Conservation (phyloP, 306 rosid genomes). For the Leucaena leucocephala region DNA sequence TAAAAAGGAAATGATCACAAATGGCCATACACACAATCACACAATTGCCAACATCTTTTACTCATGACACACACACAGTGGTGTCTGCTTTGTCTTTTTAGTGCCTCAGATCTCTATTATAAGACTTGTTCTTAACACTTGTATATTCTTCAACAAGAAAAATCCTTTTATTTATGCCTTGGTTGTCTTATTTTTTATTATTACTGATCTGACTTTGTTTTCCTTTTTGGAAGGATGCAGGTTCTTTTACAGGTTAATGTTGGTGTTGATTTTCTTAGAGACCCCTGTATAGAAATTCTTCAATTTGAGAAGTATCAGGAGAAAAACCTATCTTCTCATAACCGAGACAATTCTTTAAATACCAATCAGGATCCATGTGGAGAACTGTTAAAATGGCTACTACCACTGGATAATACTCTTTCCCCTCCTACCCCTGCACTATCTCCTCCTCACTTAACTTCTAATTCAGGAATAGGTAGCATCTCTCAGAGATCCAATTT, state of each 20-base stretch:
- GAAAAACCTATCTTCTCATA: constrained; percentile 56
- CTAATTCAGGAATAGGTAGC: constrained; percentile 58
- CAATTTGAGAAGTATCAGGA: constrained; percentile 85
- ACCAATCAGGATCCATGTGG: constrained; percentile 70
- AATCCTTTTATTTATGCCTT: constrained; percentile 31
- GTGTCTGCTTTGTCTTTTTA: constrained; percentile 20
- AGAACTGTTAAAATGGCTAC: constrained; percentile 89
- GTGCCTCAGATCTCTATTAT: constrained; percentile 17
- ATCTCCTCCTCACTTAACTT: constrained; percentile 59
- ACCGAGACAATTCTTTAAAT: constrained; percentile 47
- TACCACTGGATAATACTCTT: constrained; percentile 80
- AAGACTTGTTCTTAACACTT: not conserved
- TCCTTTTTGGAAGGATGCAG: constrained; percentile 96
- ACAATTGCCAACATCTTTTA: too few species aligned
- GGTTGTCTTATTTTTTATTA: constrained; percentile 37
- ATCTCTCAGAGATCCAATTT: constrained; percentile 58
- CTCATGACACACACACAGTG: not conserved
- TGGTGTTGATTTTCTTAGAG: constrained; percentile 74
- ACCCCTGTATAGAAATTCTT: constrained; percentile 93
- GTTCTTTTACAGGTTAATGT: constrained; percentile 95
- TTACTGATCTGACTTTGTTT: constrained; percentile 71
- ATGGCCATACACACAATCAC: not conserved
- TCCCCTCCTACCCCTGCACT: constrained; percentile 57
- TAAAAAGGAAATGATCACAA: not conserved
- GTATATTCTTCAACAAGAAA: constrained; percentile 22